Percentiles rank a stretch among this genome's conserved stretches.
Evolutionary conservation across 1,284 basidiomycete species (phyloP).

Genomic region (Cryptococcus sp.): DNA sequence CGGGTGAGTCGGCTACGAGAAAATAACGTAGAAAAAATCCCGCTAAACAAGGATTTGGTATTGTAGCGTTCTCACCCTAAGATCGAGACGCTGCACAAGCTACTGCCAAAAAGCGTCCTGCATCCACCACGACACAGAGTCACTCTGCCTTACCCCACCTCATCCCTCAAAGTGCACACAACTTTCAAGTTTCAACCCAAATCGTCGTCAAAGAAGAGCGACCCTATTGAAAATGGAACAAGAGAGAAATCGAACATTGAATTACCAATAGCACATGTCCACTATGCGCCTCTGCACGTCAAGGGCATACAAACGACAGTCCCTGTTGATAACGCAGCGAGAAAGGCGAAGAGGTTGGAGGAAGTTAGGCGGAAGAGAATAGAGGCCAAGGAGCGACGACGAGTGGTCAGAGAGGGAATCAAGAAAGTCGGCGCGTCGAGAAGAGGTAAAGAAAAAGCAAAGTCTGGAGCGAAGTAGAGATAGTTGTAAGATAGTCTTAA

Average conservation of each 20-base stretch:
- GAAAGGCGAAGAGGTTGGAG: slow-evolving; percentile 64
- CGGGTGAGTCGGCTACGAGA: slow-evolving; percentile 53
- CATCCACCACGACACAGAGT: slow-evolving; percentile 42
- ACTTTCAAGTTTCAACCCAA: neutral
- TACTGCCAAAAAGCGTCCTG: slow-evolving; percentile 40
- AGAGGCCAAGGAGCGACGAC: slow-evolving; percentile 50
- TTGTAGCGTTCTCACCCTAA: slow-evolving; percentile 34
- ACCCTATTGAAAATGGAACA: neutral
- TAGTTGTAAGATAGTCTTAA: too few relatives aligned
- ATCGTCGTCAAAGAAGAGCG: neutral
- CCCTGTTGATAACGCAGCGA: slow-evolving; percentile 73
- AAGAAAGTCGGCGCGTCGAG: slow-evolving; percentile 5
- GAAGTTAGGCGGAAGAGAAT: slow-evolving; percentile 62
- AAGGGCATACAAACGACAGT: slow-evolving; percentile 81
- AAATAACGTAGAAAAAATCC: neutral
- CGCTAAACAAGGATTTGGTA: neutral
- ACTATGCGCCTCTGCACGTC: slow-evolving; percentile 69
- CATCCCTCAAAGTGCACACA: slow-evolving; percentile 25
- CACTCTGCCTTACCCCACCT: slow-evolving; percentile 53
- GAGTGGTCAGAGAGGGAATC: slow-evolving; percentile 27
- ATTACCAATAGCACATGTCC: slow-evolving; percentile 21
- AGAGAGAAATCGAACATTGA: neutral
- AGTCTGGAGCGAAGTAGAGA: too few relatives aligned
- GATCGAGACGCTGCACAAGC: slow-evolving; percentile 18
- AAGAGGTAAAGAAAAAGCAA: neutral